Base-by-base conservation (phyloP, 108 stramenopile genomes). In the Mayamaea pseudoterrestris region DNA sequence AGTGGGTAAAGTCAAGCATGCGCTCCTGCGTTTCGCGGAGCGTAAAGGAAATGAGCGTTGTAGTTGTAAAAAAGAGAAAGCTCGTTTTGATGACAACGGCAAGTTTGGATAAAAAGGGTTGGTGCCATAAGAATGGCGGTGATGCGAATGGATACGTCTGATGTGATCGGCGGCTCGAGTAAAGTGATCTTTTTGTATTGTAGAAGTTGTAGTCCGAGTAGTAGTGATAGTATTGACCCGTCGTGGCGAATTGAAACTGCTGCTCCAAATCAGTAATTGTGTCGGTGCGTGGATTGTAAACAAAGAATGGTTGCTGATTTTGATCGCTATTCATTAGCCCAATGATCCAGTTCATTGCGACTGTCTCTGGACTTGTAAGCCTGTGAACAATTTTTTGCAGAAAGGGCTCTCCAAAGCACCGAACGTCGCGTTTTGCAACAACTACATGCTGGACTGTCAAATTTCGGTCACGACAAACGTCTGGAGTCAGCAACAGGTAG, bases 1-100 rank as follows among this genome's bases (percentile, higher is more conserved):
- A 76, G 27, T 82, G 64, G 5, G 94, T 91, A 55, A 97, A 95
- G 34, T 77, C 74, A 31, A 97, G 51, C 96, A 97, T 95, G n/a
- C 94, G 73, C 47, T 86, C 88, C 80, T 97, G 96, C 31, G 96
- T 95, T 68, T 95, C 92, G 20, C 84, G 69, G 6, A 98, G 70
- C 1, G 88, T 93, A 65, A 90, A 94, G 24, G 67, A 63, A 1
- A 94, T 83, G 5, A 98, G 58, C 6, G 85, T 85, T 6, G 94
- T 93, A 11, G 83, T 89, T 37, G 87, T 68, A 62, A 89, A 93
- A 63, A 92, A 92, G 3, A 95, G 63, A 61, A 98, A 89, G 24
- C 76, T 58, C 6, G 89, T 83, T 23, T 90, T 70, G 31, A 83
- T 41, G 16, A 93, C 53, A 20, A 51, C 31, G 4, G 34, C 30